Evolutionary conservation across 352 stramenopile genomes (phyloP).

Genomic region (Phytophthora macrochlamydospora): DNA sequence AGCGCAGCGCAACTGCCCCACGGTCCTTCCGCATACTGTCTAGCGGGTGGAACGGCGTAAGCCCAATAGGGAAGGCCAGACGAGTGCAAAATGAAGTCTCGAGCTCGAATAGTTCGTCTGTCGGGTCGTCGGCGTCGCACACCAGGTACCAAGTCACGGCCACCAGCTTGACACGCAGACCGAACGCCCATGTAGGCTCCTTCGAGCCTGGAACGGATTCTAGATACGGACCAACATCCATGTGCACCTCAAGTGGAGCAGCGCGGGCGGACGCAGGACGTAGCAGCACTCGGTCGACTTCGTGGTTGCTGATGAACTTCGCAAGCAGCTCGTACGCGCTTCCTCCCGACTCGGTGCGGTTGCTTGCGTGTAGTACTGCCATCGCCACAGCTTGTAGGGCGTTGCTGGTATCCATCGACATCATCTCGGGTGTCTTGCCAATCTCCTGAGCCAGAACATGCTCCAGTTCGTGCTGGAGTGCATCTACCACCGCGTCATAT

Average conservation of each 20-base stretch:
- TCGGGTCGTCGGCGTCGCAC: slow-evolving; percentile 73
- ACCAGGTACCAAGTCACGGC: slow-evolving; percentile 76
- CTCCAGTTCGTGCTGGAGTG: slow-evolving; percentile 51
- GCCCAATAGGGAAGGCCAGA: slow-evolving; percentile 59
- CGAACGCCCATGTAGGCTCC: slow-evolving; percentile 55
- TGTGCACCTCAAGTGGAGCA: slow-evolving; percentile 52
- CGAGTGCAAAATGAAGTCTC: slow-evolving; percentile 67
- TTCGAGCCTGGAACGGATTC: slow-evolving; percentile 21
- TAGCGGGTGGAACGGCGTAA: slow-evolving; percentile 58
- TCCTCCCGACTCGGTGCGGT: slow-evolving; percentile 80
- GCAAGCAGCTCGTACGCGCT: slow-evolving; percentile 72
- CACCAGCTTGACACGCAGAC: slow-evolving; percentile 52
- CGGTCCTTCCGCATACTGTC: slow-evolving; percentile 56
- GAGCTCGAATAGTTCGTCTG: slow-evolving; percentile 54
- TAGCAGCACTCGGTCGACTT: slow-evolving; percentile 63
- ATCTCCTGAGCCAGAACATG: slow-evolving; percentile 31
- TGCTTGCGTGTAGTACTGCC: slow-evolving; percentile 60
- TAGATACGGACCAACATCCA: slow-evolving; percentile 67
- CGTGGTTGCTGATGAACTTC: slow-evolving; percentile 58
- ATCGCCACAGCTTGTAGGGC: slow-evolving; percentile 36
- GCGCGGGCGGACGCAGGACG: slow-evolving; percentile 69
- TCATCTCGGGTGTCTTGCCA: slow-evolving; percentile 35
- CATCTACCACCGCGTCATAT: slow-evolving; percentile 65
- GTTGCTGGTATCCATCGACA: slow-evolving; percentile 38
- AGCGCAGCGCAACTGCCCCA: slow-evolving; percentile 42